Conservation (phyloP, 768 basidiomycete genomes). For the Lactifluus echinatus region DNA sequence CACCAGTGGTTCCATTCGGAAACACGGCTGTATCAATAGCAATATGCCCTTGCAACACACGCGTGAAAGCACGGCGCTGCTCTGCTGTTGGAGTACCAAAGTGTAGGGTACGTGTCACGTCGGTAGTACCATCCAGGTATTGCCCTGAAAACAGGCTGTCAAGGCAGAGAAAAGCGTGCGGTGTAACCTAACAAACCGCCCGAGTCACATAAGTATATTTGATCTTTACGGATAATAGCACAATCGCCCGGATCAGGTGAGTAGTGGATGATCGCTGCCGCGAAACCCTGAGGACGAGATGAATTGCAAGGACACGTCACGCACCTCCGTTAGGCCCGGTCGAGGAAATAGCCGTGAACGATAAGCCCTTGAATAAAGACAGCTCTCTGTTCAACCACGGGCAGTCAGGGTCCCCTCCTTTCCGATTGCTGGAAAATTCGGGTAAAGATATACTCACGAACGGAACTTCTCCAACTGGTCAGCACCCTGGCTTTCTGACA, state of each 20-base stretch:
- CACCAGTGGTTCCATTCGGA: slow-evolving; percentile 72
- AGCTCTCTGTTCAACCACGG: slow-evolving; percentile 45
- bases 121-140: slow-evolving; percentile 90
- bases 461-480: slow-evolving; percentile 71
- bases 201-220: slow-evolving; percentile 80
- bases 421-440: neutral
- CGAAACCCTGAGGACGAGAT: neutral
- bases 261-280: slow-evolving; percentile 87
- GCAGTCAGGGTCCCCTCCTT: neutral
- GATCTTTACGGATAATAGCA: slow-evolving; percentile 65
- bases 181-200: slow-evolving; percentile 44
- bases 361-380: slow-evolving; percentile 74
- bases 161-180: neutral
- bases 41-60: slow-evolving; percentile 88
- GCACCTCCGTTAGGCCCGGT: slow-evolving; percentile 86
- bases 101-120: slow-evolving; percentile 88
- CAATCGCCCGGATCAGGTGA: slow-evolving; percentile 66
- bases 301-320: slow-evolving; percentile 20
- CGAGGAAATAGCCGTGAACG: slow-evolving; percentile 88
- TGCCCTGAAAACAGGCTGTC: slow-evolving; percentile 43
- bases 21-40: slow-evolving; percentile 81
- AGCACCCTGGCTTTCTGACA: slow-evolving; percentile 78
- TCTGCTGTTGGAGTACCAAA: slow-evolving; percentile 79
- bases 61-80: slow-evolving; percentile 82
- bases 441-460: slow-evolving; percentile 42